phyloP scores from a whole-genome alignment of 2,329 filamentous ascomycete genomes.

The Blumeriella jaapii region DNA sequence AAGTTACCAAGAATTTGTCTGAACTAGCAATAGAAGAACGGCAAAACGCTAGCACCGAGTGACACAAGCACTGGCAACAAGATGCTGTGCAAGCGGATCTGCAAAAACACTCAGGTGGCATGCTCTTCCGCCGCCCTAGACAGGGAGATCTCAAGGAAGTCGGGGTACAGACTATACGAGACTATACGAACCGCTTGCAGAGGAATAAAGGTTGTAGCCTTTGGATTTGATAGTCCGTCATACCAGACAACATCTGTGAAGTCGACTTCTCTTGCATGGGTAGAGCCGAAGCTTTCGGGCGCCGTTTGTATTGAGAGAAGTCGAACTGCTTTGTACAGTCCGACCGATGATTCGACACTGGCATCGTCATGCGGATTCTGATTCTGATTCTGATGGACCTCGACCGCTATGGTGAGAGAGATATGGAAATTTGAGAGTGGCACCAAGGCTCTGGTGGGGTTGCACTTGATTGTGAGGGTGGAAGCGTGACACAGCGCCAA shows the following conservation, averaged over 20 bases:
- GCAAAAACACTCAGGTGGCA: not conserved
- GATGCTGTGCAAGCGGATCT: not conserved
- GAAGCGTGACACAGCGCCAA: not conserved
- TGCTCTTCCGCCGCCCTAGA: too few relatives aligned
- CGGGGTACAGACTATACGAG: conserved; percentile 23
- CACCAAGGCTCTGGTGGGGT: not conserved
- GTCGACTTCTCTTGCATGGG: conserved; percentile 27
- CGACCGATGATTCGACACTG: conserved; percentile 12
- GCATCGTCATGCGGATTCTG: conserved; percentile 19
- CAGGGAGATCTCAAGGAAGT: not conserved
- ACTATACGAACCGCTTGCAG: conserved; percentile 16
- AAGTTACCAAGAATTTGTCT: not conserved
- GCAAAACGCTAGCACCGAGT: not conserved
- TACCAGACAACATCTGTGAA: conserved; percentile 30
- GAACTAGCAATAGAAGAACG: not conserved
- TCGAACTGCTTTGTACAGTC: conserved; percentile 21
- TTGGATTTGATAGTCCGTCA: conserved; percentile 28
- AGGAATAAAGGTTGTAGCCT: conserved; percentile 28
- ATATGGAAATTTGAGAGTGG: not conserved
- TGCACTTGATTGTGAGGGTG: not conserved
- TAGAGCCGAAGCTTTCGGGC: conserved; percentile 31
- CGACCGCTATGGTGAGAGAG: conserved; percentile 20
- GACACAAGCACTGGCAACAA: not conserved
- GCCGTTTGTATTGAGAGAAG: conserved; percentile 17
- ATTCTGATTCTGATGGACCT: too few relatives aligned